A percentile compares a stretch with the other conserved stretches of the same genome.
phyloP scores from a whole-genome alignment of 345 rosid genomes.

The Dimocarpus longan region DNA sequence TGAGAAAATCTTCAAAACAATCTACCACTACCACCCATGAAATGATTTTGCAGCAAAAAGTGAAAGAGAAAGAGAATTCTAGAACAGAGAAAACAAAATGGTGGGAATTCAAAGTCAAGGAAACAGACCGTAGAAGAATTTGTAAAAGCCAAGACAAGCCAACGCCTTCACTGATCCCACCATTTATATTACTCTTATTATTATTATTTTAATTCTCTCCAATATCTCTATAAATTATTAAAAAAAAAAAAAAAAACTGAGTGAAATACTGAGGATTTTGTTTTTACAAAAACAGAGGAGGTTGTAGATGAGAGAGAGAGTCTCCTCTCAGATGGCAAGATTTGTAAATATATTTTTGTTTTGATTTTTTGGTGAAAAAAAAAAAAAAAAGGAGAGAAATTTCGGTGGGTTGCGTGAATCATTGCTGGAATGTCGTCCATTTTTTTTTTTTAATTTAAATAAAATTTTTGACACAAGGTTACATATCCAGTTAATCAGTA shows the following conservation, averaged over 20 bases:
- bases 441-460: not conserved
- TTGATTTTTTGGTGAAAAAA: not conserved
- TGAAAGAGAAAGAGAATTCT: not conserved
- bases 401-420: constrained; percentile 16
- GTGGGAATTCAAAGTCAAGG: not conserved
- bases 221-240: not conserved
- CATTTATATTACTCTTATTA: not conserved
- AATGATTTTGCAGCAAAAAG: not conserved
- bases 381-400: not conserved
- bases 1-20: not conserved
- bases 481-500: too few relatives aligned
- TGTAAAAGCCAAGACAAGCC: not conserved
- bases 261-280: not conserved
- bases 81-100: not conserved
- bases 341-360: not conserved
- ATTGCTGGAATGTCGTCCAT: constrained; percentile 28
- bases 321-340: not conserved
- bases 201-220: not conserved
- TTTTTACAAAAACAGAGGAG: not conserved
- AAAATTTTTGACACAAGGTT: too few relatives aligned
- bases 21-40: not conserved
- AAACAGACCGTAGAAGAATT: not conserved
- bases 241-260: not conserved
- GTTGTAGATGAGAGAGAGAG: not conserved
- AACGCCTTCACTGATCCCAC: not conserved